phyloP scores from a whole-genome alignment of 106 monocot genomes.

The Phalaenopsis equestris region DNA sequence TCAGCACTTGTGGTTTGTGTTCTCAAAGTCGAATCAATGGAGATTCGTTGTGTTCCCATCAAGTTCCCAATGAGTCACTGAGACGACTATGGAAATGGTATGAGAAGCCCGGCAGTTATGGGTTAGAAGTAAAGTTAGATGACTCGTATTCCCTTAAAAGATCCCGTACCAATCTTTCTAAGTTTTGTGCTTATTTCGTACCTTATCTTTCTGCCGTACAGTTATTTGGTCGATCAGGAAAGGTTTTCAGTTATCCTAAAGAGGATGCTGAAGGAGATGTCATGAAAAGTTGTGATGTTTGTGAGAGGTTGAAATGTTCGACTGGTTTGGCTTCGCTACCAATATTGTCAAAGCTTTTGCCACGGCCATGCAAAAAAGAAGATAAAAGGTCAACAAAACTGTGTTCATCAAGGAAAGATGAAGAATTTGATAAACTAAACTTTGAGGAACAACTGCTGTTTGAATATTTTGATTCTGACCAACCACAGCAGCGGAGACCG shows the following conservation, averaged over 20 bases:
- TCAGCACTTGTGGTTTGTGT: slow-evolving; percentile 21
- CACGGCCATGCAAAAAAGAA: slow-evolving; percentile 16
- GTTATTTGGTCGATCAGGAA: slow-evolving; percentile 34
- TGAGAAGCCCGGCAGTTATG: slow-evolving; percentile 77
- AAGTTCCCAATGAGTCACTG: slow-evolving; percentile 39
- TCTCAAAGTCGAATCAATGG: slow-evolving; percentile 8
- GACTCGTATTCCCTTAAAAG: slow-evolving; percentile 24
- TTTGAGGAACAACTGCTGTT: slow-evolving; percentile 31
- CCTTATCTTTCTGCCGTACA: slow-evolving; percentile 94
- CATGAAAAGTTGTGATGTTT: neutral
- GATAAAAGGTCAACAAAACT: slow-evolving; percentile 2
- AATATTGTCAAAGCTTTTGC: slow-evolving; percentile 36
- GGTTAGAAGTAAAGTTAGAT: slow-evolving; percentile 62
- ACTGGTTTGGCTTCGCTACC: slow-evolving; percentile 23
- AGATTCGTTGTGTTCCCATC: slow-evolving; percentile 24
- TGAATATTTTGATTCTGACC: slow-evolving; percentile 88
- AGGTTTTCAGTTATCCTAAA: neutral
- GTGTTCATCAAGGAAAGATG: slow-evolving; percentile 13
- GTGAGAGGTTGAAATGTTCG: slow-evolving; percentile 7
- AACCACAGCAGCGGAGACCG: slow-evolving; percentile 52
- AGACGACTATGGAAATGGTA: slow-evolving; percentile 79
- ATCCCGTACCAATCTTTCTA: slow-evolving; percentile 10
- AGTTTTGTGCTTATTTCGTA: slow-evolving; percentile 71
- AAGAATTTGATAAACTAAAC: slow-evolving; percentile 3
- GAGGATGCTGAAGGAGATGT: slow-evolving; percentile 3